phyloP scores from a whole-genome alignment of 2,329 filamentous ascomycete species.

The Coniochaeta sp. region DNA sequence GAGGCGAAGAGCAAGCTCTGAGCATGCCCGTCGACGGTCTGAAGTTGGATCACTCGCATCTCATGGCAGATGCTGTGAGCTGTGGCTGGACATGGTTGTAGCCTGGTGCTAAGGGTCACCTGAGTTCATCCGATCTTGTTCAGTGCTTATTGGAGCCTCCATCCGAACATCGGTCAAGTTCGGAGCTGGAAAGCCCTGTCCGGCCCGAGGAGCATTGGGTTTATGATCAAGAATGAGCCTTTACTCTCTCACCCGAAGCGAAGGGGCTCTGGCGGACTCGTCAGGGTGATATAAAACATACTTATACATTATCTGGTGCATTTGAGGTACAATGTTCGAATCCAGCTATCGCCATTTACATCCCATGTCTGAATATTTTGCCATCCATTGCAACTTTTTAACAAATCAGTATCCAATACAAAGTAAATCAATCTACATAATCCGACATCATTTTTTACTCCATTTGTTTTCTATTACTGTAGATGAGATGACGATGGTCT shows the following conservation, averaged over 20 bases:
- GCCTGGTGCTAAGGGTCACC: too few species aligned
- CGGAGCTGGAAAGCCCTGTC: neutral
- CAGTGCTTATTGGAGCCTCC: neutral
- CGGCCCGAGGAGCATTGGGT: neutral
- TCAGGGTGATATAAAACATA: neutral
- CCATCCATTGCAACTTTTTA: neutral
- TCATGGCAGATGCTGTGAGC: too few species aligned
- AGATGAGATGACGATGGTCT: too few species aligned
- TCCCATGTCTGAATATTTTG: neutral
- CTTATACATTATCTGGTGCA: neutral
- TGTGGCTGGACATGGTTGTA: too few species aligned
- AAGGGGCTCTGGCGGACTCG: neutral
- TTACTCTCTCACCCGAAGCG: neutral
- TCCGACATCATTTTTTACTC: too few species aligned
- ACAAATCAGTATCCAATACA: too few species aligned
- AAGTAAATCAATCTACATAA: too few species aligned
- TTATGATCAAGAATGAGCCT: neutral
- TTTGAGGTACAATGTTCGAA: neutral
- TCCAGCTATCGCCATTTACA: neutral
- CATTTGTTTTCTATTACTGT: too few species aligned
- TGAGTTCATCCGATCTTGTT: neutral
- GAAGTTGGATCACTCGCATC: neutral
- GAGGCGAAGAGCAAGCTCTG: conserved; percentile 56
- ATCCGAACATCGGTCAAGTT: neutral
- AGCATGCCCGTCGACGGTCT: conserved; percentile 6